phyloP scores from a whole-genome alignment of 768 basidiomycete species.

The Asterophora parasitica region DNA sequence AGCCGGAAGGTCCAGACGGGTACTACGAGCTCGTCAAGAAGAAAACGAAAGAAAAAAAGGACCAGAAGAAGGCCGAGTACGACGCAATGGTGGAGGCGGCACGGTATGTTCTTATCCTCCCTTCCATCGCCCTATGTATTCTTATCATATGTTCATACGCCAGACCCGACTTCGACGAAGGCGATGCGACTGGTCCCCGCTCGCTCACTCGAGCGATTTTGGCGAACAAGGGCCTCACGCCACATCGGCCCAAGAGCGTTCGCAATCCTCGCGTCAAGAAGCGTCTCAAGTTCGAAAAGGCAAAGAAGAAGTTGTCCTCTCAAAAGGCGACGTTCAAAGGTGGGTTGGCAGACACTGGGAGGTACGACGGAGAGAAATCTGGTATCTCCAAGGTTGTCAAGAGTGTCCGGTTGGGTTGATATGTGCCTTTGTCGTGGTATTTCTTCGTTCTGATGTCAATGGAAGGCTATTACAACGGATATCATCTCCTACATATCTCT shows the following conservation, averaged over 20 bases:
- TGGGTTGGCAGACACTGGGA: slow-evolving; percentile 61
- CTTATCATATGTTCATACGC: background rate
- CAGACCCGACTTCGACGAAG: slow-evolving; percentile 29
- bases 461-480: no score
- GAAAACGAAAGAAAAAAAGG: slow-evolving; percentile 65
- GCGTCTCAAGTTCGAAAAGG: slow-evolving; percentile 87
- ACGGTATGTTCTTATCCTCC: slow-evolving; percentile 39
- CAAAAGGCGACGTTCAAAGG: slow-evolving; percentile 94
- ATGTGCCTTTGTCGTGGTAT: slow-evolving; percentile 12
- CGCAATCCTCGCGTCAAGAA: slow-evolving; percentile 99
- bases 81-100: slow-evolving; percentile 55
- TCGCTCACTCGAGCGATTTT: slow-evolving; percentile 87
- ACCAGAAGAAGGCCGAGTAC: slow-evolving; percentile 77
- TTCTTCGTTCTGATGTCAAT: background rate
- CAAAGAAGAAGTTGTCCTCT: slow-evolving; percentile 85
- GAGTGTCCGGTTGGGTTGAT: slow-evolving; percentile 64
- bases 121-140: background rate
- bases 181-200: slow-evolving; percentile 63
- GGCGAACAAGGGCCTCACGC: slow-evolving; percentile 92
- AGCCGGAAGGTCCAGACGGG: slow-evolving; percentile 53
- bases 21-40: slow-evolving; percentile 91
- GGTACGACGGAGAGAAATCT: slow-evolving; percentile 87
- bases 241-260: slow-evolving; percentile 79
- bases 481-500: no score
- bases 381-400: slow-evolving; percentile 92